Percentiles rank a stretch among this genome's conserved stretches.
Evolutionary conservation across 257 asterid species (phyloP).

Genomic region (Solanum clarkiae): DNA sequence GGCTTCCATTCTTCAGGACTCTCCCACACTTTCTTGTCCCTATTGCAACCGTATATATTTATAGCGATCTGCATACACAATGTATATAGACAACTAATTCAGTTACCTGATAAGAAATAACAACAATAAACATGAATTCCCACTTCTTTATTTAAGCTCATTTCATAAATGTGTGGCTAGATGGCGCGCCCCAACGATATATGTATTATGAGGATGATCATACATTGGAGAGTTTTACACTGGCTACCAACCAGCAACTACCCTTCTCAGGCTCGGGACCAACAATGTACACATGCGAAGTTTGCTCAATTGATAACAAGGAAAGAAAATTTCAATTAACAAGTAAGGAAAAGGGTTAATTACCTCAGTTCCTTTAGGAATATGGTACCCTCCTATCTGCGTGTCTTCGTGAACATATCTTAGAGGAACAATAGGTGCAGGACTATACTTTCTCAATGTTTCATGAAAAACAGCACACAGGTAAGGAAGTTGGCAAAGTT

Average conservation of each 20-base stretch:
- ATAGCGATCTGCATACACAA: conserved; percentile 47
- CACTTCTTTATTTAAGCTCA: not conserved
- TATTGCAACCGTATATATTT: conserved; percentile 77
- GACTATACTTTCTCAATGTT: conserved; percentile 66
- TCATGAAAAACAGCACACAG: conserved; percentile 80
- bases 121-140: not conserved
- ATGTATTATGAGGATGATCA: not conserved
- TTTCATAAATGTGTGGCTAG: not conserved
- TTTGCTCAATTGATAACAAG: not conserved
- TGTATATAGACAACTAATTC: not conserved
- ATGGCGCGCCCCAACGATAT: not conserved
- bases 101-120: not conserved
- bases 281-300: not conserved
- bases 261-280: not conserved
- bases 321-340: not conserved
- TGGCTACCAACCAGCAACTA: not conserved
- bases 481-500: conserved; percentile 60
- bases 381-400: conserved; percentile 60
- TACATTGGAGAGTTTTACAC: not conserved
- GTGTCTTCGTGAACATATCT: conserved; percentile 72
- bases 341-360: not conserved
- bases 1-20: conserved; percentile 68
- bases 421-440: conserved; percentile 66
- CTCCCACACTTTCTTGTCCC: conserved; percentile 64
- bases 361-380: conserved; percentile 80